Base-by-base conservation (phyloP, 805 yeast genomes). In the Crinitomyces ghanaensis region DNA sequence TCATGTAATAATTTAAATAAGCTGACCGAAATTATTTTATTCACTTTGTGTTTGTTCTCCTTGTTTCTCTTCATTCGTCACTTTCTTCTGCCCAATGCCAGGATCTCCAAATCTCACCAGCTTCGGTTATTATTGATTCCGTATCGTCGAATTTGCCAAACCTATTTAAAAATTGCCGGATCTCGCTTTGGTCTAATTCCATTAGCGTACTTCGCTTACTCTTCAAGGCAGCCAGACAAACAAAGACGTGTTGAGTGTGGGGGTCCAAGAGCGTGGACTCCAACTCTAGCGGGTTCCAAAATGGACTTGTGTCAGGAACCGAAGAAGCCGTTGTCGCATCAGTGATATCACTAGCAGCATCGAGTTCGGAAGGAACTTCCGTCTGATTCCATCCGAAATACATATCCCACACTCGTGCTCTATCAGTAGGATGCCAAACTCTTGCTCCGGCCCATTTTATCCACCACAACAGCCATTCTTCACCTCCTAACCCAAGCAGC, bases 401-500 rank as follows among this genome's bases (percentile, higher is more conserved):
- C 42, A 74, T 59, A 58, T 86, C 97, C 97, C 97, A 86, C 5
- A 84, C 65, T 40, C 95, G 65, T 8, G 91, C 95, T 33, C 95
- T 59, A 54, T 84, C 95, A 38, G 65, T 66, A 40, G 79, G 68
- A 28, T 85, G 77, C 70, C 93, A 74, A 5, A 78, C 84, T 55
- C 81, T 81, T 9, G 91, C 72, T 14, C 95, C 95, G 49, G 82
- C 72, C 67, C 81, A 86, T 51, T 84, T 83, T 42, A 86, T 63
- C 96, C 96, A 86, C 94, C 95, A 86, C 25, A 83, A 67, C 17
- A 85, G 62, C 96, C 96, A 86, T 50, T 77, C 85, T 45, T 82
- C 91, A 41, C 79, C 84, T 27, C 67, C 63, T 12, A 59, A 40
- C 26, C 72, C 67, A 29, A 80, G 56, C 17, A 80, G 68, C 38